Evolutionary conservation across 169 alveolate species (phyloP), one percentile per base, ranked within the genome.

Genomic region (Plasmodium malariae): DNA sequence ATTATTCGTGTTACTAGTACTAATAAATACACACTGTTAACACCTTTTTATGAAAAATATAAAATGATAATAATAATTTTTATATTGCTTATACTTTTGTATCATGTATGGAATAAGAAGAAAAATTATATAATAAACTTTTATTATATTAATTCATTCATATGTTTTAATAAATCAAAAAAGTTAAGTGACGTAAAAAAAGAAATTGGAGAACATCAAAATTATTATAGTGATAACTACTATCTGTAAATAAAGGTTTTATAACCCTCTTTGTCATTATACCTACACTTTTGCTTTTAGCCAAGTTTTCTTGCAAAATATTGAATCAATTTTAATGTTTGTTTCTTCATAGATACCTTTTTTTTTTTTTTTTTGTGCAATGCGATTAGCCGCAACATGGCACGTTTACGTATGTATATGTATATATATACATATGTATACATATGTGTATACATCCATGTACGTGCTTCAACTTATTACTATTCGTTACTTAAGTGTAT

Each of bases 101-200:
- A 80, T 80, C 90, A 80, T 65, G 65, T 80, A 51, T 80, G 90
- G 90, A 80, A 80, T 59, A 80, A 80, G 90, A 80, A 80, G 72
- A 80, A 80, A 28, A 80, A 80, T 80, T 80, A 48, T 40, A 80
- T 80, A 51, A 80, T 80, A 24, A 80, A 80, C n/a, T 80, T 80
- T 65, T 80, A 80, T 55, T 80, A 80, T 32, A 63, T 80, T 37
- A 80, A 80, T 65, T 65, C 90, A 11, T 80, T 80, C 48, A 80
- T 80, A 24, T 80, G 90, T 45, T 80, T 65, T 51, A 80, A 67
- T 60, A 80, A 80, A 80, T 48, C 83, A 1, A 80, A 80, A 69
- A 57, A 80, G 24, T 7, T 24, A 12, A 80, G 60, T n/a, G 90
- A 80, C 57, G 51, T 80, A 28, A 80, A 37, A 43, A 80, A 80